Percentiles rank a stretch among this genome's conserved stretches.
Conservation (phyloP, 2,329 filamentous ascomycete genomes). For the Epicoccum sorghinum region DNA sequence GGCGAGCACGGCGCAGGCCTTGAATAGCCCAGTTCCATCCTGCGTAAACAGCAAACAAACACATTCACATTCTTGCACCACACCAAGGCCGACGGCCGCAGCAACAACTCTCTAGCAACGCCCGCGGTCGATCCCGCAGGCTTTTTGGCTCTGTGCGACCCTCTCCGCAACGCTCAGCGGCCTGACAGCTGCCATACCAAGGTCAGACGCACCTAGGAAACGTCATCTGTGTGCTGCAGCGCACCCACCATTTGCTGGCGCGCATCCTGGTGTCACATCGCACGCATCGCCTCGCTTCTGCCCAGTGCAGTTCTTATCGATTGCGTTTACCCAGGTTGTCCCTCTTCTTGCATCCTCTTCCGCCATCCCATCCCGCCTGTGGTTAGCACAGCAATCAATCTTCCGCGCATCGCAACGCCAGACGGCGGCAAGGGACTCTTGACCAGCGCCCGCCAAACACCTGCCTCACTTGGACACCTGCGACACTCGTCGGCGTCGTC, state of each 20-base stretch:
- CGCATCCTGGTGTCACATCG: conserved; percentile 15
- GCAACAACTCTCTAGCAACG: conserved; percentile 2
- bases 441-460: conserved; percentile 18
- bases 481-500: conserved; percentile 27
- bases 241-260: conserved; percentile 13
- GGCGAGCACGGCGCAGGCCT: conserved; percentile 42
- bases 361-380: conserved; percentile 14
- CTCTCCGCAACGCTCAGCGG: conserved; percentile 1
- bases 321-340: conserved; percentile 10
- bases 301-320: conserved; percentile 14
- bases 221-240: conserved; percentile 14
- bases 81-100: conserved; percentile 5
- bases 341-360: conserved; percentile 13
- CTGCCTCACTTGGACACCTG: conserved; percentile 27
- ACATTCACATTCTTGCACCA: conserved; percentile 7
- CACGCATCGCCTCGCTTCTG: conserved; percentile 8
- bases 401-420: conserved; percentile 5
- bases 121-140: conserved; percentile 4
- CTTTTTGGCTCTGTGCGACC: conserved; percentile 6
- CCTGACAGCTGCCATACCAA: conserved; percentile 16
- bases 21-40: conserved; percentile 11
- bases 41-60: neutral
- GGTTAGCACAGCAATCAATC: conserved; percentile 17
- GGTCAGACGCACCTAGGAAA: conserved; percentile 9
- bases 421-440: conserved; percentile 15